These are phyloP conservation scores for Magnolia changhungtana DNA, from an alignment of 164 flowering plant genomes.

Conservation along the genomic window DNA sequence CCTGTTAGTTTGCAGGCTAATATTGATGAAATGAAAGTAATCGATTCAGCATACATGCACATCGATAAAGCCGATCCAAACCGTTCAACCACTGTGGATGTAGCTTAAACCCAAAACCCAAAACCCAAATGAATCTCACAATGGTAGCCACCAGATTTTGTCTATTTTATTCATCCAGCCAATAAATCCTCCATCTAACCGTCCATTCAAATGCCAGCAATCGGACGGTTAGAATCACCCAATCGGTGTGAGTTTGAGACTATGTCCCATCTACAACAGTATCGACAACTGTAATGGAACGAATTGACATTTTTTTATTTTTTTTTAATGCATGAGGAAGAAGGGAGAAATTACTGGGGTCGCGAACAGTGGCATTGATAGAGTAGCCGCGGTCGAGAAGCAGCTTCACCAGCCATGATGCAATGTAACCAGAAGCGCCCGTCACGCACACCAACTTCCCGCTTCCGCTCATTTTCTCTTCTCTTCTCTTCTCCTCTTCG, in stretches of 20 bases:
- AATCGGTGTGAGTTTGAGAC: neutral
- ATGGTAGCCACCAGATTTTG: too few species aligned
- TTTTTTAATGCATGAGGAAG: neutral
- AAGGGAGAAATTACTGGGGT: conserved; percentile 6
- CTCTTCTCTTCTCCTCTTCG: neutral
- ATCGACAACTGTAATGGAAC: neutral
- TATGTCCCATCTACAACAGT: neutral
- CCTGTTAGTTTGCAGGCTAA: too few species aligned
- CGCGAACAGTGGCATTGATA: conserved; percentile 16
- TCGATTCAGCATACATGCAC: too few species aligned
- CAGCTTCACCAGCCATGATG: conserved; percentile 22
- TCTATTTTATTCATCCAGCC: too few species aligned
- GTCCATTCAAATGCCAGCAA: too few species aligned
- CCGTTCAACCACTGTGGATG: too few species aligned
- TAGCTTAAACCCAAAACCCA: too few species aligned
- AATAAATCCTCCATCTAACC: too few species aligned
- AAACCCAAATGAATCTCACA: too few species aligned
- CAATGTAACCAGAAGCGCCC: conserved; percentile 21
- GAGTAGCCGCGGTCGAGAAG: conserved; percentile 13
- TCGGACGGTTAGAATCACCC: too few species aligned
- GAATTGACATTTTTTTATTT: neutral
- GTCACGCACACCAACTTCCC: conserved; percentile 18
- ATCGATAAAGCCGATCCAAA: too few species aligned
- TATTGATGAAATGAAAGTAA: too few species aligned
- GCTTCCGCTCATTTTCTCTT: conserved; percentile 3